Conservation (phyloP, 352 stramenopile species). For the Phytophthora brassicae region DNA sequence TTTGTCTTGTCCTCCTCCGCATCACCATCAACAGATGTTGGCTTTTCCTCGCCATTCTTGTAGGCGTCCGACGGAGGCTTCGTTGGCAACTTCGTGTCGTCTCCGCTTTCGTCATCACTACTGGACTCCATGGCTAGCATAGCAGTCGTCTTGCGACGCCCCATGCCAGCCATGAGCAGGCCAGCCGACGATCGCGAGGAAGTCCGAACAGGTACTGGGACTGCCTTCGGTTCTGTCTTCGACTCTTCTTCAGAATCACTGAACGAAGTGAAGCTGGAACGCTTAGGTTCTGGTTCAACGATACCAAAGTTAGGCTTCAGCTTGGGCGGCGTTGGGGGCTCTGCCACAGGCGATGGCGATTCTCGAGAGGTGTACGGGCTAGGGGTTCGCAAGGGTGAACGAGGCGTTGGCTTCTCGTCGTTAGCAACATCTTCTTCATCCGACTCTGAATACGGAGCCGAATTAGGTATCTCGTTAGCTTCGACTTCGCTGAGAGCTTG, state of each 20-base stretch:
- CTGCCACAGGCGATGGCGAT: constrained; percentile 17
- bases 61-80: constrained; percentile 47
- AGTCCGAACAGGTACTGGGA: constrained; percentile 40
- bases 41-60: constrained; percentile 34
- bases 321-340: constrained; percentile 33
- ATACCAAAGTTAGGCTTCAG: constrained; percentile 76
- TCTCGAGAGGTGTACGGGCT: constrained; percentile 18
- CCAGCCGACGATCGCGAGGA: constrained; percentile 43
- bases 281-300: constrained; percentile 61
- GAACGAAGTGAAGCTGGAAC: constrained; percentile 86
- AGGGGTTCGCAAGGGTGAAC: constrained; percentile 18
- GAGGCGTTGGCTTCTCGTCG: constrained; percentile 20
- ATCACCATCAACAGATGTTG: constrained; percentile 27
- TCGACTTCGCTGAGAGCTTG: constrained; percentile 29
- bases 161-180: constrained; percentile 61
- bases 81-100: constrained; percentile 56
- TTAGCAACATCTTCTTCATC: constrained; percentile 29
- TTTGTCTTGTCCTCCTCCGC: constrained; percentile 34
- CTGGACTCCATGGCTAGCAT: constrained; percentile 79
- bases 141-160: constrained; percentile 63
- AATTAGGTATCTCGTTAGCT: constrained; percentile 18
- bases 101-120: constrained; percentile 69
- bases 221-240: constrained; percentile 65
- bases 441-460: constrained; percentile 11
- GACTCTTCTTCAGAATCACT: constrained; percentile 83